Conservation (phyloP, 768 basidiomycete species). For the Russula emetica region DNA sequence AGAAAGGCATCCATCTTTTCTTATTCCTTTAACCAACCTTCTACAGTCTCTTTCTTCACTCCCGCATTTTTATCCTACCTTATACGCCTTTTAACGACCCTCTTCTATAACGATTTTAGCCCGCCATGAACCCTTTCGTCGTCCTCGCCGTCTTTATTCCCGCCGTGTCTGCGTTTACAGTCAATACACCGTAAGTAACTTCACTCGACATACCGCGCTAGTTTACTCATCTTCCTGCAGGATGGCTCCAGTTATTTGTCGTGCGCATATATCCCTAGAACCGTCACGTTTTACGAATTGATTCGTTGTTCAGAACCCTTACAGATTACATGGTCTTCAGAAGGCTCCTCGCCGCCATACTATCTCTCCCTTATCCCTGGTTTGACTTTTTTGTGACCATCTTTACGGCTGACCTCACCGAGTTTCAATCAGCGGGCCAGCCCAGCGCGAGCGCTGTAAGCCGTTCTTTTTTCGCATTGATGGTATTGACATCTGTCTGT, state of each 20-base stretch:
- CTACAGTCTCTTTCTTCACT: slow-evolving; percentile 8
- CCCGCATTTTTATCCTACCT: slow-evolving; percentile 11
- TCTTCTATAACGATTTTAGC: slow-evolving; percentile 14
- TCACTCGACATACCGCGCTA: background rate
- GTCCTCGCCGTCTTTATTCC: slow-evolving; percentile 34
- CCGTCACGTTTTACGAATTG: slow-evolving; percentile 9
- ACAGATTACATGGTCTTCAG: slow-evolving; percentile 46
- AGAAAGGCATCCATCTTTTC: slow-evolving; percentile 1
- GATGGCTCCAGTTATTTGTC: slow-evolving; percentile 43
- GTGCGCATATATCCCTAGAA: slow-evolving; percentile 37
- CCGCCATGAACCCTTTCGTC: slow-evolving; percentile 39
- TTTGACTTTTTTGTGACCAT: slow-evolving; percentile 32
- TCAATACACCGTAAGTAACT: slow-evolving; percentile 66
- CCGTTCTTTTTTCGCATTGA: background rate
- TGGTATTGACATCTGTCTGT: slow-evolving; percentile 3
- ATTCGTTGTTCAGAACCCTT: slow-evolving; percentile 49
- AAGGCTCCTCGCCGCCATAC: slow-evolving; percentile 48
- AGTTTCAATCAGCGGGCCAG: slow-evolving; percentile 46
- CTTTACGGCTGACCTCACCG: background rate
- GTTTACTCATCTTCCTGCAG: slow-evolving; percentile 31
- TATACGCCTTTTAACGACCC: slow-evolving; percentile 13
- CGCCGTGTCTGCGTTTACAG: slow-evolving; percentile 40
- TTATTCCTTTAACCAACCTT: slow-evolving; percentile 11
- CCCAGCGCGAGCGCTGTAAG: slow-evolving; percentile 49
- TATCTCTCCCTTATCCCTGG: slow-evolving; percentile 60